These are phyloP conservation scores for Globisporangium irregulare DNA, from an alignment of 352 stramenopile genomes.

Conservation along the genomic window DNA sequence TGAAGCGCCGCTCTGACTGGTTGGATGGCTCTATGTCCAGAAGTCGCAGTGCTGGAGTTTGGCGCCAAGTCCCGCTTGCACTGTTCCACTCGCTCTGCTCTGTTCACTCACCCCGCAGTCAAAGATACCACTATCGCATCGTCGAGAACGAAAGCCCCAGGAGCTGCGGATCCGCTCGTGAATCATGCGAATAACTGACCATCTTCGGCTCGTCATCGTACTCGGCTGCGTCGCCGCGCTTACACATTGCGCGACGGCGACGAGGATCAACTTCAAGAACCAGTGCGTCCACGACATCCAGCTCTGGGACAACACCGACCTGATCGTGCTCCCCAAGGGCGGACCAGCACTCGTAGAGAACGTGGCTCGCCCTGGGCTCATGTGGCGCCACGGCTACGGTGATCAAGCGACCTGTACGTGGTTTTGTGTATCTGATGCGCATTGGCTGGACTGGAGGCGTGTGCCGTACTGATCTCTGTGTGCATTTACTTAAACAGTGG, in stretches of 20 bases:
- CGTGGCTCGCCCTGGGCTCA: constrained; percentile 18
- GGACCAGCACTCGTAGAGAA: constrained; percentile 15
- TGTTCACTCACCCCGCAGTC: not conserved
- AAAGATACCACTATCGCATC: not conserved
- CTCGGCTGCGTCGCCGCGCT: not conserved
- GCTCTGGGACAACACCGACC: constrained; percentile 28
- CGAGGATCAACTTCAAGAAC: constrained; percentile 31
- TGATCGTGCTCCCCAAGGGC: constrained; percentile 20
- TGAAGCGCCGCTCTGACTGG: not conserved
- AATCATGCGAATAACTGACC: not conserved
- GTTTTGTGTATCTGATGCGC: not conserved
- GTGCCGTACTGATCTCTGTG: not conserved
- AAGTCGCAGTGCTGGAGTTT: not conserved
- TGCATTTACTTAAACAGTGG: not conserved
- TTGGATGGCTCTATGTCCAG: not conserved
- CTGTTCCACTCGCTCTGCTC: not conserved
- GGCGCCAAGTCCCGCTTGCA: not conserved
- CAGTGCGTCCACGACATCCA: constrained; percentile 25
- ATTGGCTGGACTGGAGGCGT: not conserved
- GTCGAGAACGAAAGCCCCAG: not conserved
- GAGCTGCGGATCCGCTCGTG: not conserved
- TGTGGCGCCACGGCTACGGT: constrained; percentile 32
- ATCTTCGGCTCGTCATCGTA: not conserved
- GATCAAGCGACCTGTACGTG: constrained; percentile 30
- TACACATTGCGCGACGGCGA: constrained; percentile 3